Percentiles rank a stretch among this genome's conserved stretches.
phyloP scores from a whole-genome alignment of 108 stramenopile species.

The Poteriospumella lacustris region DNA sequence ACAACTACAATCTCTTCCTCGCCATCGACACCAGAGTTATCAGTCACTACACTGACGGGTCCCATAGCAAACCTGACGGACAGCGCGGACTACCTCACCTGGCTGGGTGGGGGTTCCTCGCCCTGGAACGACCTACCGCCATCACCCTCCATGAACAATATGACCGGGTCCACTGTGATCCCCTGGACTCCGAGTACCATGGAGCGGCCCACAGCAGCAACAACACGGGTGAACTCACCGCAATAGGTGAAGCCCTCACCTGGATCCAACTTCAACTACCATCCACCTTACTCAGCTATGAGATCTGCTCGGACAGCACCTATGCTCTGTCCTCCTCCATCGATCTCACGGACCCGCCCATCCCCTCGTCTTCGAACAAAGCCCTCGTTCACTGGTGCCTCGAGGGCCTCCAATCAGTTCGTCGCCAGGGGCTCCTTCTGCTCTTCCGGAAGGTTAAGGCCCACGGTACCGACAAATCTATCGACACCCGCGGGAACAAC shows the following conservation, averaged over 20 bases:
- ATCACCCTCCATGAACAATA: neutral
- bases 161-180: neutral
- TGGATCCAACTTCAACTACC: neutral
- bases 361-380: neutral
- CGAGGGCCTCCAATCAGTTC: neutral
- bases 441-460: neutral
- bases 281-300: neutral
- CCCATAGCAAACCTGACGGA: neutral
- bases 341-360: neutral
- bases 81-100: neutral
- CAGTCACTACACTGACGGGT: neutral
- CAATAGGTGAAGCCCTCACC: neutral
- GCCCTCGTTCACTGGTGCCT: neutral
- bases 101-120: neutral
- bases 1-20: neutral
- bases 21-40: neutral
- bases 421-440: neutral
- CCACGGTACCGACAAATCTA: neutral
- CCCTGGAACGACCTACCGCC: neutral
- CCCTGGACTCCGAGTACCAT: neutral
- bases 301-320: neutral
- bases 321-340: neutral
- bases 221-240: neutral
- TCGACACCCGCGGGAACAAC: neutral
- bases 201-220: neutral